Evolutionary conservation across 139 green algal species (phyloP).

Genomic region (Pseudopediastrum boryanum): DNA sequence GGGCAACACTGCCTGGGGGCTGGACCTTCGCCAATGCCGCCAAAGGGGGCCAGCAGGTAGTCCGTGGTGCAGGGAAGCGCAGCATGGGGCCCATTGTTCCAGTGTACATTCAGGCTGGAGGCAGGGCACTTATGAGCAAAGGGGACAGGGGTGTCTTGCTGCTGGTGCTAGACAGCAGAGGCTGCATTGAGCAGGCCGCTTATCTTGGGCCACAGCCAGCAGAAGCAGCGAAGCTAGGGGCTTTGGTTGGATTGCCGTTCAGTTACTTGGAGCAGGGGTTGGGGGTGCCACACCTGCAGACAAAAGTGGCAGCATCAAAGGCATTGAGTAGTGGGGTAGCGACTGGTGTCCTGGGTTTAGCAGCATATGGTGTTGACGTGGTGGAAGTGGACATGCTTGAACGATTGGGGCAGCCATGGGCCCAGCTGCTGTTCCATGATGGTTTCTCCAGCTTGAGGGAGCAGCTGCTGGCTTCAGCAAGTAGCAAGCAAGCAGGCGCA

Average conservation of each 20-base stretch:
- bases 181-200: constrained; percentile 20
- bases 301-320: not conserved
- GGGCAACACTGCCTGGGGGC: too few relatives aligned
- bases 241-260: constrained; percentile 49
- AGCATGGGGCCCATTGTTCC: too few relatives aligned
- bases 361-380: constrained; percentile 12
- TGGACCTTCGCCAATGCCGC: too few relatives aligned
- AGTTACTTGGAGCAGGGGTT: constrained; percentile 44
- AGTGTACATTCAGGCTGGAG: too few relatives aligned
- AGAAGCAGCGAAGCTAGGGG: constrained; percentile 35
- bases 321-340: not conserved
- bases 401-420: constrained; percentile 14
- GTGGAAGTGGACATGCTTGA: constrained; percentile 21
- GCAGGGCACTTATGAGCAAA: too few relatives aligned
- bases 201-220: constrained; percentile 39
- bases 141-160: too few relatives aligned
- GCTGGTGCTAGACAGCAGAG: not conserved
- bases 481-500: not conserved
- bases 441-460: not conserved
- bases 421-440: constrained; percentile 28
- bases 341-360: too few relatives aligned
- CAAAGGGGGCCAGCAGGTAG: too few relatives aligned
- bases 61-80: too few relatives aligned
- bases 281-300: constrained; percentile 7
- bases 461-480: constrained; percentile 20